phyloP scores from a whole-genome alignment of 1,139 yeast genomes.

The Meyerozyma smithsonii region DNA sequence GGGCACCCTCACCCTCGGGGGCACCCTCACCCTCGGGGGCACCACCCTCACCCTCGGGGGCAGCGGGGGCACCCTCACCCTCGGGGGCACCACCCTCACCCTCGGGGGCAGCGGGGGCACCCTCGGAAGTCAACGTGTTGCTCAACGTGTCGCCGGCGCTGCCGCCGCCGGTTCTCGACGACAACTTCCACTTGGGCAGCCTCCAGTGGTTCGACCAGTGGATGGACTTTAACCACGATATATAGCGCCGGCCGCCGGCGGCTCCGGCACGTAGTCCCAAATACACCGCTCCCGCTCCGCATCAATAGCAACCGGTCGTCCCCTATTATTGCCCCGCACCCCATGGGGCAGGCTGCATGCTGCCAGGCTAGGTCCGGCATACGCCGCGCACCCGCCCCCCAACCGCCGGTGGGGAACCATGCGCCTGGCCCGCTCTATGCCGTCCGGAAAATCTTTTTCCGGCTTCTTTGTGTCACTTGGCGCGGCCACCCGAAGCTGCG shows the following conservation, averaged over 20 bases:
- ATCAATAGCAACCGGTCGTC: background rate
- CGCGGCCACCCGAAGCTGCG: constrained; percentile 1
- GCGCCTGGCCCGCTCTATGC: background rate
- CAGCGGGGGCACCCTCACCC: no score
- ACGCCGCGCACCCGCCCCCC: background rate
- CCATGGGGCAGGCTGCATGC: constrained; percentile 1
- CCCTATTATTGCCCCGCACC: constrained; percentile 4
- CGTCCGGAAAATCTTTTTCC: constrained; percentile 3
- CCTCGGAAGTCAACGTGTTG: no score
- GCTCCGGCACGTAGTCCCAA: no score
- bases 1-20: no score
- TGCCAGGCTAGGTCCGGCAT: background rate
- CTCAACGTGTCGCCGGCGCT: no score
- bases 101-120: no score
- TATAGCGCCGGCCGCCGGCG: no score
- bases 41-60: no score
- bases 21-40: no score
- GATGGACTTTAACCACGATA: constrained; percentile 29
- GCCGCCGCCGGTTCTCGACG: constrained; percentile 10
- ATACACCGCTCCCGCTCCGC: background rate
- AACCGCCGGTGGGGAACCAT: background rate
- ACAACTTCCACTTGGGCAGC: constrained; percentile 36
- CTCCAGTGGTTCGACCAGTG: constrained; percentile 57
- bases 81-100: no score
- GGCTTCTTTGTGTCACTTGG: background rate